Evolutionary conservation across 2,329 filamentous ascomycete genomes (phyloP).

Genomic region (Cordyceps fumosorosea): DNA sequence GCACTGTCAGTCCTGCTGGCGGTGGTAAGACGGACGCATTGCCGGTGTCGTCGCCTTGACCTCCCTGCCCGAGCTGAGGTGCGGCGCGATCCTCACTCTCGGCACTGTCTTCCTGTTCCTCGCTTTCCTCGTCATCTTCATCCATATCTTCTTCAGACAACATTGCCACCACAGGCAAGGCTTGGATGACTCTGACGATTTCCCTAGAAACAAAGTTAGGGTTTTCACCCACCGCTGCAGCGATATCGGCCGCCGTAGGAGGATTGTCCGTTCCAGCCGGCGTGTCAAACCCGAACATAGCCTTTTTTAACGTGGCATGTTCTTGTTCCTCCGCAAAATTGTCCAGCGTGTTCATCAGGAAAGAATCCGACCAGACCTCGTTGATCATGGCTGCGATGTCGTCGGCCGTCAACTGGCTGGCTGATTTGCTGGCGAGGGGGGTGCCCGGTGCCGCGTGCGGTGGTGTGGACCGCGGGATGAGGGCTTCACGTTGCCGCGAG

Average conservation of each 20-base stretch:
- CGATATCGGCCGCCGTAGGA: background rate
- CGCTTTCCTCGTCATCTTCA: background rate
- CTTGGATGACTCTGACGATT: background rate
- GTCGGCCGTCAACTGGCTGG: slow-evolving; percentile 6
- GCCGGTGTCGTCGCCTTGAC: background rate
- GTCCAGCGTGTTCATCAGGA: background rate
- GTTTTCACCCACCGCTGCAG: background rate
- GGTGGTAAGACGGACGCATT: background rate
- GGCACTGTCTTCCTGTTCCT: background rate
- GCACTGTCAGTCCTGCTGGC: background rate
- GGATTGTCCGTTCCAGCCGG: background rate
- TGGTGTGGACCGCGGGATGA: background rate
- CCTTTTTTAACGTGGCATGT: background rate
- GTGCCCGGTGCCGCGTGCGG: background rate
- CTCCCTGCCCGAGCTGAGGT: background rate
- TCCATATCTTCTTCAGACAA: background rate
- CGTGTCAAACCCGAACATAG: background rate
- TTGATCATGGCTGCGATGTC: background rate
- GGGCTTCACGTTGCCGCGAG: background rate
- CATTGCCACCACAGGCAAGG: background rate
- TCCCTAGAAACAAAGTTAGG: background rate
- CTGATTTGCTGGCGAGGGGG: background rate
- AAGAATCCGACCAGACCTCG: background rate
- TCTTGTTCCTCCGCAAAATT: background rate
- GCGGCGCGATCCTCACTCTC: background rate